Evolutionary conservation across 805 yeast species (phyloP).

Genomic region (Metschnikowia lachancei): DNA sequence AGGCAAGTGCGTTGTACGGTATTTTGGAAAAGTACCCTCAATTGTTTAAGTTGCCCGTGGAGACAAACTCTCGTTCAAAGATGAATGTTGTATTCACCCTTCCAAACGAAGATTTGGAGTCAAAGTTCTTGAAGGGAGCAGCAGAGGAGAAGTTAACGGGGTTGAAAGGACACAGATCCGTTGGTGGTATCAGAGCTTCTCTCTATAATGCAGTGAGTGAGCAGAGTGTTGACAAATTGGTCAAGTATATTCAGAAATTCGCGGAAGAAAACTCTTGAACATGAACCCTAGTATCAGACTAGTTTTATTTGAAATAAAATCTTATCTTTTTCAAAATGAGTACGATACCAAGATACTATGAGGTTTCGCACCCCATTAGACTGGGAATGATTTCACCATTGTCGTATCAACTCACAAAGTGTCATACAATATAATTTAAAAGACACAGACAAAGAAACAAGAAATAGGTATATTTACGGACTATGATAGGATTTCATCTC

Average conservation of each 20-base stretch:
- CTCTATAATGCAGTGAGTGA: slow-evolving; percentile 81
- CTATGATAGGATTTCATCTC: too few species aligned
- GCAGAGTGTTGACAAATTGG: slow-evolving; percentile 56
- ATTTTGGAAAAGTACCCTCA: slow-evolving; percentile 65
- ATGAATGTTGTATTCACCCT: slow-evolving; percentile 94
- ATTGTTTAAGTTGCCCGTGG: slow-evolving; percentile 67
- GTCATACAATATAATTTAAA: too few species aligned
- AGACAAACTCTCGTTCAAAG: slow-evolving; percentile 60
- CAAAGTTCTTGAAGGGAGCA: slow-evolving; percentile 68
- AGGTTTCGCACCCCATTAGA: too few species aligned
- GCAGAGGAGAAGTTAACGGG: slow-evolving; percentile 61
- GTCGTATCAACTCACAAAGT: too few species aligned
- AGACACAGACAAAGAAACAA: too few species aligned
- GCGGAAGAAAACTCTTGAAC: slow-evolving; percentile 36
- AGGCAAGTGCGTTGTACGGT: slow-evolving; percentile 62
- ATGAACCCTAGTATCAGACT: neutral
- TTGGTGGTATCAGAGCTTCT: slow-evolving; percentile 95
- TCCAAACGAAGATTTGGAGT: slow-evolving; percentile 60
- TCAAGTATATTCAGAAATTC: slow-evolving; percentile 57
- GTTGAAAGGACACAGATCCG: slow-evolving; percentile 93
- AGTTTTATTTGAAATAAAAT: neutral
- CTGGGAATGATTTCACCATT: too few species aligned
- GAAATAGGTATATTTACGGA: too few species aligned
- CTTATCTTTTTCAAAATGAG: neutral
- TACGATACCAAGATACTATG: neutral